Conservation (phyloP, 225 moss, liverwort and hornwort genomes). For the Anthoceros angustus region DNA sequence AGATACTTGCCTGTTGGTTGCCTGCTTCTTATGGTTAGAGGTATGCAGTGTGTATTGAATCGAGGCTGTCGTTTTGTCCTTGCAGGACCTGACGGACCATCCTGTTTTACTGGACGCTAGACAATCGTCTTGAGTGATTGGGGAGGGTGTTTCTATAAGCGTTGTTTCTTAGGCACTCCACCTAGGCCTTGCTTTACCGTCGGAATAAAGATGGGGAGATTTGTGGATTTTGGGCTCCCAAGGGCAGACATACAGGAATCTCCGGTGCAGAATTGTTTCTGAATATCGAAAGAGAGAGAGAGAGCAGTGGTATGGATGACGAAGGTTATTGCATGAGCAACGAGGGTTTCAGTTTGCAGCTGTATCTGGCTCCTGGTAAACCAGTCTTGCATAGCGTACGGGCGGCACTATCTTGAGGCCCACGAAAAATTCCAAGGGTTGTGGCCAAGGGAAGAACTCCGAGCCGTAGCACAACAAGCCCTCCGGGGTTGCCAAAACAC, state of each 20-base stretch:
- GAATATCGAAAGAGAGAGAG: background rate
- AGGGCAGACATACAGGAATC: too few species aligned
- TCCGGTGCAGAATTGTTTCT: background rate
- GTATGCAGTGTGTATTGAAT: too few species aligned
- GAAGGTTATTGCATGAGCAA: background rate
- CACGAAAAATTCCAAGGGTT: background rate
- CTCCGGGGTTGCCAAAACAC: background rate
- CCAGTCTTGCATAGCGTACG: background rate
- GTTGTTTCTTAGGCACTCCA: too few species aligned
- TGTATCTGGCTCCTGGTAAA: background rate
- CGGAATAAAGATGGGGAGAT: background rate
- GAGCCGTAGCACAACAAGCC: slow-evolving; percentile 2
- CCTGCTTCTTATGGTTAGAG: background rate
- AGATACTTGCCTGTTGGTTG: background rate
- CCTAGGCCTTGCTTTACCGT: background rate
- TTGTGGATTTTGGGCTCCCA: background rate
- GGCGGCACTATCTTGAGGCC: background rate
- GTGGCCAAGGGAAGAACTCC: background rate
- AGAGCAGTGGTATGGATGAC: background rate
- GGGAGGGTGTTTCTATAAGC: too few species aligned
- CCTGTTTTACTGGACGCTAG: too few species aligned
- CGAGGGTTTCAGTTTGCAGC: background rate
- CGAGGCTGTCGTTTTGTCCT: too few species aligned
- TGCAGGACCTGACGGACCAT: too few species aligned
- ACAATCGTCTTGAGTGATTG: too few species aligned